These are phyloP conservation scores for Tolypocladium ovalisporum DNA, from an alignment of 2,329 filamentous ascomycete genomes.

Conservation along the genomic window DNA sequence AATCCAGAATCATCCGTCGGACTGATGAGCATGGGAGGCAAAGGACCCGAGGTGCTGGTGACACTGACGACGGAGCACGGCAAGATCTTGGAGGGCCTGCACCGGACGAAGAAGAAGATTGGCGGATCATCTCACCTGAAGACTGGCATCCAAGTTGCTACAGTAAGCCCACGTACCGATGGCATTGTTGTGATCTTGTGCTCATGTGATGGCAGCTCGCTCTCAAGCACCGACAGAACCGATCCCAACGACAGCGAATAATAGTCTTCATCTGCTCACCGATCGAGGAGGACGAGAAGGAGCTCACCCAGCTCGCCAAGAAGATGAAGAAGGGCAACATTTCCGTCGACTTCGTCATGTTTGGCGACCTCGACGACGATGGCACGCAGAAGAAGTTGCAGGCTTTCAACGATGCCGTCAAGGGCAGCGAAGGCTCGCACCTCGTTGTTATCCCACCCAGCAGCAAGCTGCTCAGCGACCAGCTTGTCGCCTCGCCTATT, in stretches of 20 bases:
- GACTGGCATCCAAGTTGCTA: constrained; percentile 89
- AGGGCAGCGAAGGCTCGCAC: constrained; percentile 82
- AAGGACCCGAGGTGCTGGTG: constrained; percentile 92
- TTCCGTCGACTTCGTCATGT: constrained; percentile 87
- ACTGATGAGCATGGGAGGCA: constrained; percentile 97
- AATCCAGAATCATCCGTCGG: constrained; percentile 97
- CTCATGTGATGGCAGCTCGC: constrained; percentile 54
- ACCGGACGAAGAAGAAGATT: constrained; percentile 84
- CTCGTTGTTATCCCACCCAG: constrained; percentile 85
- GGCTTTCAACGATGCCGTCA: constrained; percentile 88
- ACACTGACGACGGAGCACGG: constrained; percentile 94
- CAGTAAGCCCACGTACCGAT: constrained; percentile 45
- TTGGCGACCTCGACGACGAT: constrained; percentile 86
- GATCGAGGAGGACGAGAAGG: constrained; percentile 80
- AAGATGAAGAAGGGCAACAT: constrained; percentile 99
- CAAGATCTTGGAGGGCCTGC: constrained; percentile 85
- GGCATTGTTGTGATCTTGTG: constrained; percentile 1
- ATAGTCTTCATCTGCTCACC: constrained; percentile 95
- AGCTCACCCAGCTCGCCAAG: constrained; percentile 79
- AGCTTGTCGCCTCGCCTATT: constrained; percentile 81
- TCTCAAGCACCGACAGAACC: constrained; percentile 96
- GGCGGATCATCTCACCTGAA: constrained; percentile 78
- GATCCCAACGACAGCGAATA: constrained; percentile 91
- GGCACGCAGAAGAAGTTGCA: constrained; percentile 84
- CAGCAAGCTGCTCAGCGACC: constrained; percentile 84